phyloP scores from a whole-genome alignment of 2,329 filamentous ascomycete genomes.

The Kalmusia sp. region DNA sequence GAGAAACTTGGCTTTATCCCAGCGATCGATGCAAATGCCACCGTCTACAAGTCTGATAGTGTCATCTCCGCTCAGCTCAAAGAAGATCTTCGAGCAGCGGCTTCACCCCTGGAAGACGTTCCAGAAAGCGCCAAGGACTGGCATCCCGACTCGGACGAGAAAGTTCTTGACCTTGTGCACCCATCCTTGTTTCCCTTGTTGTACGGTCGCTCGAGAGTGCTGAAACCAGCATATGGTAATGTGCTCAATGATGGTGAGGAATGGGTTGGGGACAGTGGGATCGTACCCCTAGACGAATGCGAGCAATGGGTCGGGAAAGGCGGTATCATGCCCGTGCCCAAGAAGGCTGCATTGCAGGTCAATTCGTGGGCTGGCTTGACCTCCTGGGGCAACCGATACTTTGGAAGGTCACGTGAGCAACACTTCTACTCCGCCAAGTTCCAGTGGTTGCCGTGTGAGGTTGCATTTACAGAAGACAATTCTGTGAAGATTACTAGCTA shows the following conservation, averaged over 20 bases:
- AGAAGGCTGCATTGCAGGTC: too few relatives aligned
- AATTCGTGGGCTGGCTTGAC: too few relatives aligned
- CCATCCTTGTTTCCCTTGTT: conserved; percentile 68
- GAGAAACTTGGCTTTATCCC: conserved; percentile 43
- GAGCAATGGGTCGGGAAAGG: too few relatives aligned
- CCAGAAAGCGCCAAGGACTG: conserved; percentile 62
- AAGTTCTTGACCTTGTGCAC: conserved; percentile 63
- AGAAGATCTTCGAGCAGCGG: conserved; percentile 51
- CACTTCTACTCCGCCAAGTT: conserved; percentile 2
- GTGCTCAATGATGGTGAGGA: too few relatives aligned
- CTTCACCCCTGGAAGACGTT: conserved; percentile 58
- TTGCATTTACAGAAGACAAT: conserved; percentile 49
- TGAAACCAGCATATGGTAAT: too few relatives aligned
- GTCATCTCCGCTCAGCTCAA: conserved; percentile 48
- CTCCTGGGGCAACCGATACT: too few relatives aligned
- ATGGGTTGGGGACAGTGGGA: too few relatives aligned
- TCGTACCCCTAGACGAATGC: too few relatives aligned
- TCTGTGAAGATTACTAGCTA: conserved; percentile 56
- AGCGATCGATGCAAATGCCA: conserved; percentile 52
- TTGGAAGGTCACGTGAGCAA: too few relatives aligned
- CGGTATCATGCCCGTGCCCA: too few relatives aligned
- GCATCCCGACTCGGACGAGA: conserved; percentile 64
- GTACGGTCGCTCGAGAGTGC: conserved; percentile 48
- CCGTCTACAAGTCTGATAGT: conserved; percentile 62
- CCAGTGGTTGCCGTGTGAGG: conserved; percentile 61